Percentiles rank a stretch among this genome's conserved stretches.
Conservation (phyloP, 2,329 filamentous ascomycete genomes). For the Tolypocladium cylindrosporum region DNA sequence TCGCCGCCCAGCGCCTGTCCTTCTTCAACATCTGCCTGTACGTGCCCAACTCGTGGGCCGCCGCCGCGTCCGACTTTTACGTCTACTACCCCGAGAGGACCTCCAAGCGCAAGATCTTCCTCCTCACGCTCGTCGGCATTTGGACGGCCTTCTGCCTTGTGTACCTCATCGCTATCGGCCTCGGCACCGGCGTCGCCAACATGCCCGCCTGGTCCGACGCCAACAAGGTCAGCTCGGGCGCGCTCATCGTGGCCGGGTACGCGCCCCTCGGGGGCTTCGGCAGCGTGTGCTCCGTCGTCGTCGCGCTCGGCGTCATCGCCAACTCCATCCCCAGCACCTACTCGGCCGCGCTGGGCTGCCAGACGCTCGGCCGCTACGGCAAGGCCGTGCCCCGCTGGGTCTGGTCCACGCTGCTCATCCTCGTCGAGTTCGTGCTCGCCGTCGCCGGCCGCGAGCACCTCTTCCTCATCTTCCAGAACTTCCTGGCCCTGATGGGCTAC, state of each 20-base stretch:
- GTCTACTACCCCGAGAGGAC: constrained; percentile 62
- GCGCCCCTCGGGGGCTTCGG: constrained; percentile 44
- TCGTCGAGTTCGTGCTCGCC: constrained; percentile 44
- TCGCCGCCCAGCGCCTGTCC: constrained; percentile 47
- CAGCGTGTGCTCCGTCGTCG: constrained; percentile 44
- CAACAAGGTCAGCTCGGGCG: constrained; percentile 42
- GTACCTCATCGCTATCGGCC: constrained; percentile 52
- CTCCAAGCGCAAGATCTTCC: constrained; percentile 52
- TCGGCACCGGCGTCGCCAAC: constrained; percentile 39
- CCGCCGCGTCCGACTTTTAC: constrained; percentile 68
- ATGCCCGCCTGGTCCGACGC: constrained; percentile 38
- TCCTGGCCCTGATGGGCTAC: constrained; percentile 43
- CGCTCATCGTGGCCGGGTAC: constrained; percentile 46
- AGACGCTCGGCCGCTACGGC: constrained; percentile 45
- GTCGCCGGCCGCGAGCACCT: constrained; percentile 43
- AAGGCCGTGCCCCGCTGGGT: constrained; percentile 41
- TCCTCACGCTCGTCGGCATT: constrained; percentile 59
- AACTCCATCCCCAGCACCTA: constrained; percentile 48
- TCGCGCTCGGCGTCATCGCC: constrained; percentile 43
- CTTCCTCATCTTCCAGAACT: constrained; percentile 43
- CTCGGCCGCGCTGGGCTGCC: constrained; percentile 47
- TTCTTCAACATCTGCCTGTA: constrained; percentile 63
- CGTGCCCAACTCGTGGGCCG: constrained; percentile 46
- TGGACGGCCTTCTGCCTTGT: constrained; percentile 51
- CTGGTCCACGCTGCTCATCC: constrained; percentile 43